These are phyloP conservation scores for Coprinopsis marcescibilis DNA, from an alignment of 768 basidiomycete genomes.

Conservation along the genomic window DNA sequence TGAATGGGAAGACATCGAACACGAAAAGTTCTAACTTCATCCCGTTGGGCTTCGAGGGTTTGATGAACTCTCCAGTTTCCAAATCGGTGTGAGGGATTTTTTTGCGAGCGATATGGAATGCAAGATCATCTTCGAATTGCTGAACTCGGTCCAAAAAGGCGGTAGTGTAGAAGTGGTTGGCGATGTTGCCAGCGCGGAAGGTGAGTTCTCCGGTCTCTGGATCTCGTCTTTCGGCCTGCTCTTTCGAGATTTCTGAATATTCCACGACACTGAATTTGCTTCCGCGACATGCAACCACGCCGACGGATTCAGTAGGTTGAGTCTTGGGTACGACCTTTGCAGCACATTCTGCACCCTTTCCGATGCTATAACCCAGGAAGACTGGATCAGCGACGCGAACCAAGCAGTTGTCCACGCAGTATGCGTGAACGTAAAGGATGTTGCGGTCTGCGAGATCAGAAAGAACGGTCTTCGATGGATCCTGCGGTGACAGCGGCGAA, in stretches of 20 bases:
- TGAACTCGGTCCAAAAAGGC: conserved; percentile 74
- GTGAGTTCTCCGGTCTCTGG: conserved; percentile 66
- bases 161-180: conserved; percentile 96
- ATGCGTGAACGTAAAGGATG: conserved; percentile 87
- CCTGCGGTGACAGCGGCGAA: conserved; percentile 55
- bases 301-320: conserved; percentile 84
- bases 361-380: conserved; percentile 93
- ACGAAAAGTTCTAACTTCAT: conserved; percentile 99
- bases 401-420: conserved; percentile 98
- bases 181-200: conserved; percentile 96
- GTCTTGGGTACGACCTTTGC: conserved; percentile 95
- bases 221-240: conserved; percentile 77
- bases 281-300: conserved; percentile 85
- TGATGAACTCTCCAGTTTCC: conserved; percentile 58
- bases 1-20: conserved; percentile 97
- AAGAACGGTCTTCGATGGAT: conserved; percentile 64
- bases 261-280: conserved; percentile 89
- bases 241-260: conserved; percentile 91
- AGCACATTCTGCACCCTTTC: conserved; percentile 83
- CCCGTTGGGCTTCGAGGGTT: conserved; percentile 89
- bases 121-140: conserved; percentile 79
- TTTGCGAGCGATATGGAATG: conserved; percentile 97
- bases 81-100: conserved; percentile 87
- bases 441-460: conserved; percentile 72
- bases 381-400: conserved; percentile 95